phyloP scores from a whole-genome alignment of 2,329 filamentous ascomycete genomes.

The Ophiocordyceps sinensis region DNA sequence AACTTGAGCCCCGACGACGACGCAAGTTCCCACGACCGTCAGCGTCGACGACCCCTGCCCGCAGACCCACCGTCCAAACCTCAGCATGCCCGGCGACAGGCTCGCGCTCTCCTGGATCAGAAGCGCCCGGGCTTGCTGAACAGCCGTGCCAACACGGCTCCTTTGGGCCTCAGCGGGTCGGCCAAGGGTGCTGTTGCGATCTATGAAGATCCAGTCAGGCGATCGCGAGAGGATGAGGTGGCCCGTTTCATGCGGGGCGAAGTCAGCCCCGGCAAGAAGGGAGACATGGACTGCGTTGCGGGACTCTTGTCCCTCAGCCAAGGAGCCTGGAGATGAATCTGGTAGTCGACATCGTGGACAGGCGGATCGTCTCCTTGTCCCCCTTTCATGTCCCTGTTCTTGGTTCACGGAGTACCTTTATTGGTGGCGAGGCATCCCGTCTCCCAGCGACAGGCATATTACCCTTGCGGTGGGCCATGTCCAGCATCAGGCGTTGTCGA shows the following conservation, averaged over 20 bases:
- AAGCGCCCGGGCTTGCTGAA: constrained; percentile 17
- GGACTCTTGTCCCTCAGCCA: constrained; percentile 81
- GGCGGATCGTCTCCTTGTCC: background rate
- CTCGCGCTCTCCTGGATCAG: constrained; percentile 26
- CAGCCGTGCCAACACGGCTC: constrained; percentile 26
- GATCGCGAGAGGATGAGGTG: constrained; percentile 40
- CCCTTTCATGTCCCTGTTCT: background rate
- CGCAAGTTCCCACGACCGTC: constrained; percentile 18
- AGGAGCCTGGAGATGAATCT: constrained; percentile 64
- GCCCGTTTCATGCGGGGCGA: constrained; percentile 58
- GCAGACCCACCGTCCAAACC: constrained; percentile 12
- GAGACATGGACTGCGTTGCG: constrained; percentile 78
- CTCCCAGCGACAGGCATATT: too few relatives aligned
- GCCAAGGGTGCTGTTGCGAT: constrained; percentile 28
- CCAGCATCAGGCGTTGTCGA: too few relatives aligned
- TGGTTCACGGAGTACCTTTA: too few relatives aligned
- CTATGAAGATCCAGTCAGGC: constrained; percentile 31
- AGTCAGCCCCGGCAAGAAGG: constrained; percentile 55
- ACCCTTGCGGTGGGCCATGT: too few relatives aligned
- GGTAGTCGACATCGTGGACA: background rate
- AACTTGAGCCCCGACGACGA: constrained; percentile 58
- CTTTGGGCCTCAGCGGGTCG: constrained; percentile 16
- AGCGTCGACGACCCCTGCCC: constrained; percentile 22
- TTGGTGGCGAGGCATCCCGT: too few relatives aligned
- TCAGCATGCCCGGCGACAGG: constrained; percentile 24